A percentile compares a stretch with the other conserved stretches of the same genome.
phyloP scores from a whole-genome alignment of 2,329 filamentous ascomycete genomes.

The Helicocarpus griseus region DNA sequence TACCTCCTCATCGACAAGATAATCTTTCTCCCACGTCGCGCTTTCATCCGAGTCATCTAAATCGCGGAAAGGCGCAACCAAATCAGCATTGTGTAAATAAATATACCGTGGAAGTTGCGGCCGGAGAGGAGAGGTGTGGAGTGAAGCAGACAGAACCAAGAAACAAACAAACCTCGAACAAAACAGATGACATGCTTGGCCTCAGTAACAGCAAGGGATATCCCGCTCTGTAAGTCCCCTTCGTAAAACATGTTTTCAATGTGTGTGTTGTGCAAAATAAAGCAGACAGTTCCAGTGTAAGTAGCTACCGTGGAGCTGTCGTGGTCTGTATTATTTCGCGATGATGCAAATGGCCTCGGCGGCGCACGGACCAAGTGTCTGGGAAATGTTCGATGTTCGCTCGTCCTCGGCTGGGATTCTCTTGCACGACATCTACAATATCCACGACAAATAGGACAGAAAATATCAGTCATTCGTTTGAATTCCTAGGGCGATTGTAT shows the following conservation, averaged over 20 bases:
- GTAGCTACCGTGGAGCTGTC: neutral
- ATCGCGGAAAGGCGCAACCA: conserved; percentile 6
- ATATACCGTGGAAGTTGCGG: neutral
- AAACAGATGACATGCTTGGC: conserved; percentile 77
- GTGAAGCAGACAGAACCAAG: too few species aligned
- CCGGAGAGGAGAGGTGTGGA: neutral
- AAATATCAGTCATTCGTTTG: neutral
- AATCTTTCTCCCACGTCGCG: conserved; percentile 62
- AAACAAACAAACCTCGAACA: conserved; percentile 57
- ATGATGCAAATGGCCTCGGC: neutral
- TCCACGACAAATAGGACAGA: neutral
- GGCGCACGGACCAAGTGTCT: conserved; percentile 4
- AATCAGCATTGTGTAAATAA: neutral
- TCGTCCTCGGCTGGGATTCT: neutral
- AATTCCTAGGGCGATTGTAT: neutral
- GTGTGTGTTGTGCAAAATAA: neutral
- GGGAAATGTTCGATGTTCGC: too few species aligned
- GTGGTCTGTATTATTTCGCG: neutral
- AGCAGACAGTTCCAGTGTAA: neutral
- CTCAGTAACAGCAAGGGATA: conserved; percentile 62
- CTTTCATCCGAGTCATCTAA: conserved; percentile 63
- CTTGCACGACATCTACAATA: too few species aligned
- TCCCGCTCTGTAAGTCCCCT: conserved; percentile 71
- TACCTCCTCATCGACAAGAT: conserved; percentile 47
- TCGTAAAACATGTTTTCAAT: conserved; percentile 61